Evolutionary conservation across 1,284 basidiomycete genomes (phyloP).

Genomic region (Thecaphora frezii): DNA sequence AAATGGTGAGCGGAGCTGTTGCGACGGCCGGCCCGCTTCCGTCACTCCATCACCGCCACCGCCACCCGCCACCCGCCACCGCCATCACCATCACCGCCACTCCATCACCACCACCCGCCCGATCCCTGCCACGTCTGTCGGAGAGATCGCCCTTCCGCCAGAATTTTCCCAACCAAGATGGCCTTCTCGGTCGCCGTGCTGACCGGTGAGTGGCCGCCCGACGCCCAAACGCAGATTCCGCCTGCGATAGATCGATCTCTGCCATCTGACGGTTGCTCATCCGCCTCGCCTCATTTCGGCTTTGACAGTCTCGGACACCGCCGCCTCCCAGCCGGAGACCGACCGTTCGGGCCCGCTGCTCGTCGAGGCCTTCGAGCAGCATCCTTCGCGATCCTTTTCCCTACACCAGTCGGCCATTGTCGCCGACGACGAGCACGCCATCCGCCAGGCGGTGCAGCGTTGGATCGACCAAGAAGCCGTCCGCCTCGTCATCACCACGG

Average conservation of each 20-base stretch:
- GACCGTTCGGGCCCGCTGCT: constrained; percentile 44
- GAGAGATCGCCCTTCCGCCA: too few relatives aligned
- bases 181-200: constrained; percentile 1
- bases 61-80: neutral
- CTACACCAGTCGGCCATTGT: constrained; percentile 10
- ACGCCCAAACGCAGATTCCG: too few relatives aligned
- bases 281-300: neutral
- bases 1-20: too few relatives aligned
- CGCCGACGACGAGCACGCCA: constrained; percentile 20
- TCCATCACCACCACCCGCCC: too few relatives aligned
- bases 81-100: neutral
- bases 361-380: constrained; percentile 5
- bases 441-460: constrained; percentile 6
- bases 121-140: too few relatives aligned
- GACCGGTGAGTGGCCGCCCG: constrained; percentile 1
- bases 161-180: neutral
- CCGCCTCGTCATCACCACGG: constrained; percentile 67
- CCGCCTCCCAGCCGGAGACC: constrained; percentile 11
- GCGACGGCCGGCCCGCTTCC: too few relatives aligned
- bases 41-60: neutral
- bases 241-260: neutral
- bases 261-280: neutral
- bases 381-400: constrained; percentile 13
- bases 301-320: constrained; percentile 44
- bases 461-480: constrained; percentile 17